These are phyloP conservation scores for Monosporozyma aerobia DNA, from an alignment of 805 yeast species.

Conservation along the genomic window DNA sequence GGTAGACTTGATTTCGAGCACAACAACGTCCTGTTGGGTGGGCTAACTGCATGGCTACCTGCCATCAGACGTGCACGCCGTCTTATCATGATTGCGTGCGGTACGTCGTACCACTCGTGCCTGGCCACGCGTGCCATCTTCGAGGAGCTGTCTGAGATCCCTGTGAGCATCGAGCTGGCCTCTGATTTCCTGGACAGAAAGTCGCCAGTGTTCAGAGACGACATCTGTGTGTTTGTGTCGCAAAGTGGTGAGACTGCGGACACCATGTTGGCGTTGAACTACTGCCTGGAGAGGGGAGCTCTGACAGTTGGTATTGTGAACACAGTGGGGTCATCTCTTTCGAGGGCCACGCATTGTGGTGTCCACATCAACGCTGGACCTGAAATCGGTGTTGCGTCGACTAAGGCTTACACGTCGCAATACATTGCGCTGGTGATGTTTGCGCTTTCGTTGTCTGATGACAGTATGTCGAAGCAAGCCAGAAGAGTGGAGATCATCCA, in stretches of 20 bases:
- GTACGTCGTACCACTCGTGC: slow-evolving; percentile 98
- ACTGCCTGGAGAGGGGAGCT: slow-evolving; percentile 95
- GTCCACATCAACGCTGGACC: slow-evolving; percentile 99
- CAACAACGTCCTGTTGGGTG: slow-evolving; percentile 74
- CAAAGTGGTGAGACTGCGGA: slow-evolving; percentile 99
- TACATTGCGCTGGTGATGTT: slow-evolving; percentile 94
- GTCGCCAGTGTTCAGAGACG: slow-evolving; percentile 97
- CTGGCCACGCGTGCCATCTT: slow-evolving; percentile 92
- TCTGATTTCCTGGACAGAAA: slow-evolving; percentile 90
- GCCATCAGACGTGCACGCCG: slow-evolving; percentile 91
- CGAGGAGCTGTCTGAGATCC: slow-evolving; percentile 93
- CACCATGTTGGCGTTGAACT: slow-evolving; percentile 87
- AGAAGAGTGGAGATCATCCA: slow-evolving; percentile 82
- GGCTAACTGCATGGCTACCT: slow-evolving; percentile 73
- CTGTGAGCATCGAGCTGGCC: slow-evolving; percentile 86
- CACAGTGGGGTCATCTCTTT: slow-evolving; percentile 93
- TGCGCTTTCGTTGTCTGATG: slow-evolving; percentile 91
- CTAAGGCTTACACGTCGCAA: slow-evolving; percentile 98
- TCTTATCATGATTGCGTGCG: slow-evolving; percentile 97
- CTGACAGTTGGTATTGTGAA: slow-evolving; percentile 95
- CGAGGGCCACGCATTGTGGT: slow-evolving; percentile 97
- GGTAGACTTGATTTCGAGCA: slow-evolving; percentile 93
- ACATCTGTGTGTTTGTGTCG: slow-evolving; percentile 92
- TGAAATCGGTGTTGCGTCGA: slow-evolving; percentile 98
- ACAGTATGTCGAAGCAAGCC: slow-evolving; percentile 61